Evolutionary conservation across 257 asterid genomes (phyloP).

Genomic region (Knoxia roxburghii): DNA sequence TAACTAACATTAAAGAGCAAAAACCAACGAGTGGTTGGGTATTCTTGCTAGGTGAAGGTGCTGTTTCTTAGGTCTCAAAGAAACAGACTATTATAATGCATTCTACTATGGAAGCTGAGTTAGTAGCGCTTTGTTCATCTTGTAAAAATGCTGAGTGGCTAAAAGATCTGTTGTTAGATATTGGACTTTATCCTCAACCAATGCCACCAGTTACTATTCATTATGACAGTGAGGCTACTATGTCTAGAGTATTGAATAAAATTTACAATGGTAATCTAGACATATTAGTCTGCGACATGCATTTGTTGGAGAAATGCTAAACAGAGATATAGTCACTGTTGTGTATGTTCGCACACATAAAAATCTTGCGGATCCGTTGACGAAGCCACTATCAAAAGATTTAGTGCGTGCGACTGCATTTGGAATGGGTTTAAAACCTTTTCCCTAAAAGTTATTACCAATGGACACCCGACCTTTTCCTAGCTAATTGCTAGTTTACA

Average conservation of each 20-base stretch:
- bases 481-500: background rate
- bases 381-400: background rate
- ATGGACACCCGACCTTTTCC: background rate
- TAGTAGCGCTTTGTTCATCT: too few species aligned
- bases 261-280: background rate
- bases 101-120: background rate
- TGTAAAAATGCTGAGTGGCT: too few species aligned
- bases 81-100: background rate
- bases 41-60: background rate
- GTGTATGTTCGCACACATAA: background rate
- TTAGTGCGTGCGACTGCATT: background rate
- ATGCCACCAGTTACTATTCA: too few species aligned
- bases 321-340: background rate
- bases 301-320: background rate
- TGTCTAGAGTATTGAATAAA: background rate
- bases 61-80: background rate
- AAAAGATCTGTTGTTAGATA: too few species aligned
- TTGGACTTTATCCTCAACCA: too few species aligned
- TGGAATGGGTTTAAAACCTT: background rate
- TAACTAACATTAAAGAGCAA: background rate
- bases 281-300: background rate
- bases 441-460: too few species aligned
- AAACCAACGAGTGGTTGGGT: background rate
- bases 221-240: too few species aligned
- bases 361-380: background rate